Evolutionary conservation across 805 yeast species (phyloP), one percentile per base, ranked within the genome.

Genomic region (Saccharomycopsis sp.): DNA sequence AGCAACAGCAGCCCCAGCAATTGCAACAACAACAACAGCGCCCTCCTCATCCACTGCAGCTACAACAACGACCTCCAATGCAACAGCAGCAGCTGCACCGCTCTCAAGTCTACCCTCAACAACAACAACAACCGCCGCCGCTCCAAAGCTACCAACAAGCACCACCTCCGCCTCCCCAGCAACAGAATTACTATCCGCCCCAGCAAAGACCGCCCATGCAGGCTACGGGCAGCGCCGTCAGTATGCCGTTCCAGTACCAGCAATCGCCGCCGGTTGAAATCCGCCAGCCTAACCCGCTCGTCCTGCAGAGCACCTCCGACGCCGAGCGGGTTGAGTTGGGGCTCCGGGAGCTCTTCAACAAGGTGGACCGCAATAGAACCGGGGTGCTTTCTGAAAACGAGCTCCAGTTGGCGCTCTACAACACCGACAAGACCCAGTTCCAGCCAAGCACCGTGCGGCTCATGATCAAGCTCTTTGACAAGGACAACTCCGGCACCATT

Each of bases 391-490:
- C 77, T 2, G 74, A 73, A 38, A 56, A 57, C 8, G 87, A 80
- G 58, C 64, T 80, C 33, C 66, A 77, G 4, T 56, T 61, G 35
- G 85, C 84, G 1, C 61, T 80, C 39, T 63, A 71, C 16, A 80
- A 80, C 53, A 77, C 79, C 43, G 85, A 79, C 55, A 39, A 44
- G 34, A 66, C 84, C 2, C 64, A 68, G 43, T 80, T 80, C 56
- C 73, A 75, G 50, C 66, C 72, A 15, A 69, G 75, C 18, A 78
- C 87, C 1, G 73, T 79, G 23, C 55, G 63, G 38, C 60, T 80
- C 26, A 78, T 80, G 83, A 72, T 80, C 43, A 69, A 70, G 53
- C 59, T 80, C 53, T 79, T 79, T 55, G 77, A 77, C 50, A 67
- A 69, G 36, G 68, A 69, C 44, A 59, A 62, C 9, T 63, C 65